These are phyloP conservation scores for Nitzschia sp. DNA, from an alignment of 108 stramenopile genomes.

Conservation along the genomic window DNA sequence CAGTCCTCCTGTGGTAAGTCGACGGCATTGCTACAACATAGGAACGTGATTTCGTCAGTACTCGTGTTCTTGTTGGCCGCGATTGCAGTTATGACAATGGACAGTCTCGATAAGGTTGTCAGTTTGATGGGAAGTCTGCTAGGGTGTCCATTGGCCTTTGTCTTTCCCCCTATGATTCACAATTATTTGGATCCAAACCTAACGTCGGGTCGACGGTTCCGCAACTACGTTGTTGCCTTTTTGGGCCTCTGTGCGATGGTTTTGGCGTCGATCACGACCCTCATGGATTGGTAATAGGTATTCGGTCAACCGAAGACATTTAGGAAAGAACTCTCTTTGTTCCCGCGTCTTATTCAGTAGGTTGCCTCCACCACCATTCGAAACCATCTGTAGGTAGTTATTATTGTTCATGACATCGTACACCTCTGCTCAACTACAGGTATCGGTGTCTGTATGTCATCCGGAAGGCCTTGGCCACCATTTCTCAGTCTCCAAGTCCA, in stretches of 20 bases:
- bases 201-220: conserved; percentile 8
- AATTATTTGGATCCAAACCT: conserved; percentile 42
- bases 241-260: conserved; percentile 58
- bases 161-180: conserved; percentile 68
- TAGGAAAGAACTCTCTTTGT: neutral
- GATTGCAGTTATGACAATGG: conserved; percentile 48
- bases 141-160: conserved; percentile 69
- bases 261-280: conserved; percentile 47
- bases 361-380: no score
- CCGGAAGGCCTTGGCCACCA: no score
- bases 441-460: no score
- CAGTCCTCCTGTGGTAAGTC: conserved; percentile 13
- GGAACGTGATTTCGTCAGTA: conserved; percentile 45
- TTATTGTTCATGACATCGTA: no score
- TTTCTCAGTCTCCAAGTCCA: no score
- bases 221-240: conserved; percentile 37
- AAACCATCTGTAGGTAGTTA: no score
- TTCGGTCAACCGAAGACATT: neutral
- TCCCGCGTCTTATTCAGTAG: no score
- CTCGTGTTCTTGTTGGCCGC: conserved; percentile 47
- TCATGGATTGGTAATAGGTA: conserved; percentile 50
- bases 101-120: conserved; percentile 68
- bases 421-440: no score
- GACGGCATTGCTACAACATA: conserved; percentile 11
- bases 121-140: conserved; percentile 61